Conservation (phyloP, 2,329 filamentous ascomycete genomes). For the Diaporthe aspalathi region DNA sequence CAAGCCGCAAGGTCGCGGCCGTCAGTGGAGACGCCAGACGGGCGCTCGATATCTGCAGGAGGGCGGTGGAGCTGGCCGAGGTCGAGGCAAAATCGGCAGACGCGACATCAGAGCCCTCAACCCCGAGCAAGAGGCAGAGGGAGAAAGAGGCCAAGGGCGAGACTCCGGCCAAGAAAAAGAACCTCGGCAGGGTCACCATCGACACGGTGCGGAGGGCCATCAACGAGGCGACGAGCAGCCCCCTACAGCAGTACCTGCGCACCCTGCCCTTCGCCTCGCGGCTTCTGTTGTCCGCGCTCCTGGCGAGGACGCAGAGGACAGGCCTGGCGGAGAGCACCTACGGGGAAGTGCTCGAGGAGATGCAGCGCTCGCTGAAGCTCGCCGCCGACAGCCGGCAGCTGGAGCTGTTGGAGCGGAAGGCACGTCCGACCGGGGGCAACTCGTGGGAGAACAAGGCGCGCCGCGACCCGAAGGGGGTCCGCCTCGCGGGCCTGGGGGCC, state of each 20-base stretch:
- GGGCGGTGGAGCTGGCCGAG: slow-evolving; percentile 95
- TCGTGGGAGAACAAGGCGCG: slow-evolving; percentile 35
- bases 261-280: slow-evolving; percentile 85
- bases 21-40: slow-evolving; percentile 94
- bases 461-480: slow-evolving; percentile 37
- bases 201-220: slow-evolving; percentile 94
- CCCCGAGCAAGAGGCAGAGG: slow-evolving; percentile 68
- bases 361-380: slow-evolving; percentile 74
- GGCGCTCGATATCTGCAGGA: slow-evolving; percentile 92
- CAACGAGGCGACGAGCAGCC: slow-evolving; percentile 92
- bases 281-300: slow-evolving; percentile 83
- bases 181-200: slow-evolving; percentile 80
- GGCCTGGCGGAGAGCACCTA: slow-evolving; percentile 89
- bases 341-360: slow-evolving; percentile 90
- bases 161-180: slow-evolving; percentile 51
- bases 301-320: slow-evolving; percentile 82
- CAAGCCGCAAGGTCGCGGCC: slow-evolving; percentile 94
- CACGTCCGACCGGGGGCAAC: not conserved
- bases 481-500: slow-evolving; percentile 52
- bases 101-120: slow-evolving; percentile 60
- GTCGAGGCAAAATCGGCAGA: slow-evolving; percentile 64
- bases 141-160: slow-evolving; percentile 44
- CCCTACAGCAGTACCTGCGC: slow-evolving; percentile 88
- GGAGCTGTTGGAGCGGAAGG: slow-evolving; percentile 62
- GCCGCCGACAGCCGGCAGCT: slow-evolving; percentile 70